A percentile compares a stretch with the other conserved stretches of the same genome.
Conservation (phyloP, 768 basidiomycete species). For the Kwoniella sp. region DNA sequence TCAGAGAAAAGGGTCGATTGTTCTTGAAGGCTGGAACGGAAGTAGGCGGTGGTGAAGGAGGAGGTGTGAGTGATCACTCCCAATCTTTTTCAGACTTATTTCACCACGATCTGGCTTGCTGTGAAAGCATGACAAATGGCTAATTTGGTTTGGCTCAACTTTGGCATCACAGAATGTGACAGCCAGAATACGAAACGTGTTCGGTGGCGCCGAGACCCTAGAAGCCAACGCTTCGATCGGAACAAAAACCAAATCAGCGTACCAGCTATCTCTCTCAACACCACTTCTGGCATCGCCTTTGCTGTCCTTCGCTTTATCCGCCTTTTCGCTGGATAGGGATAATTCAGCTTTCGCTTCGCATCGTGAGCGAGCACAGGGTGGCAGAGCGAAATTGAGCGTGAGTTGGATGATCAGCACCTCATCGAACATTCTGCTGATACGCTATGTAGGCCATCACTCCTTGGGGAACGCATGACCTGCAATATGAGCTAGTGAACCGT, state of each 20-base stretch:
- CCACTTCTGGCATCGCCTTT: conserved; percentile 61
- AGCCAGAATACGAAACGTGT: conserved; percentile 78
- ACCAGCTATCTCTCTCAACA: conserved; percentile 58
- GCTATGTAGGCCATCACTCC: conserved; percentile 40
- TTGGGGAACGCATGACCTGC: conserved; percentile 68
- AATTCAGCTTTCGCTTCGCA: conserved; percentile 69
- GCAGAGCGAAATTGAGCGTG: conserved; percentile 71
- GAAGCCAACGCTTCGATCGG: conserved; percentile 81
- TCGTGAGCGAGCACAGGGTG: conserved; percentile 58
- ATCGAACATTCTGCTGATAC: not conserved
- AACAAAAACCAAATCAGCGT: conserved; percentile 81
- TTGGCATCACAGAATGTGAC: conserved; percentile 67
- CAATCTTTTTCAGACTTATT: no score
- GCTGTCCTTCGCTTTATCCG: conserved; percentile 69
- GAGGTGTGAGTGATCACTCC: conserved; percentile 70
- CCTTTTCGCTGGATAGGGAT: conserved; percentile 77
- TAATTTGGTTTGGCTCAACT: no score
- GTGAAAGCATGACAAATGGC: not conserved
- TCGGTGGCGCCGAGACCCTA: conserved; percentile 87
- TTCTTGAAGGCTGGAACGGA: conserved; percentile 84
- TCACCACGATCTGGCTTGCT: no score
- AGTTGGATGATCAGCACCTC: conserved; percentile 56
- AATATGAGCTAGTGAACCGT: conserved; percentile 79
- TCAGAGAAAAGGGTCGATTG: conserved; percentile 73
- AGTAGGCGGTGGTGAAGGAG: conserved; percentile 89